These are phyloP conservation scores for Cercospora citrullina DNA, from an alignment of 2,329 filamentous ascomycete genomes.

Conservation along the genomic window DNA sequence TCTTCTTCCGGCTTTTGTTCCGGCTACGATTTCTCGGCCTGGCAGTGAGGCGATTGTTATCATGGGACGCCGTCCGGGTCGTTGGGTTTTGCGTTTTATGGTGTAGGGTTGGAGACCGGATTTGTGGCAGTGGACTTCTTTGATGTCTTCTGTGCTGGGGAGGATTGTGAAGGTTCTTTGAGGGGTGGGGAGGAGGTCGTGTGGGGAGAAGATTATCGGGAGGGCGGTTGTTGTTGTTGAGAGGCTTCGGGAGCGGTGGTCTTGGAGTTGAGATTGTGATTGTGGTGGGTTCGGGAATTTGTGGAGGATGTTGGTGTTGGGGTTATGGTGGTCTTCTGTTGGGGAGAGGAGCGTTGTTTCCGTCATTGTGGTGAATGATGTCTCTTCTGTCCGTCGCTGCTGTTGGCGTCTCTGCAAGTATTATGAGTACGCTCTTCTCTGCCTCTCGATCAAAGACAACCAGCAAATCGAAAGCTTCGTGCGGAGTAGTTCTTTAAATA, in stretches of 20 bases:
- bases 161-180: neutral
- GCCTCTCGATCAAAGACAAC: neutral
- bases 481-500: neutral
- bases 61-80: conserved; percentile 3
- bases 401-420: neutral
- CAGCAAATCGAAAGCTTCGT: neutral
- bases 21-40: neutral
- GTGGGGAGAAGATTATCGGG: neutral
- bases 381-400: neutral
- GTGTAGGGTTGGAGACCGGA: conserved; percentile 6
- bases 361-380: neutral
- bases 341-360: neutral
- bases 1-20: conserved; percentile 8
- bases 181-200: neutral
- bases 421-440: neutral
- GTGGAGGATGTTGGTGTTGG: neutral
- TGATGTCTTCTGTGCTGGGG: neutral
- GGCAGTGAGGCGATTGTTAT: conserved; percentile 5
- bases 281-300: neutral
- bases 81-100: neutral
- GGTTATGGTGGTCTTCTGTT: neutral
- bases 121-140: conserved; percentile 10
- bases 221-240: neutral
- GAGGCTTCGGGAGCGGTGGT: neutral
- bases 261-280: neutral